phyloP scores from a whole-genome alignment of 441 rosid genomes.

The Populus trichocarpa region DNA sequence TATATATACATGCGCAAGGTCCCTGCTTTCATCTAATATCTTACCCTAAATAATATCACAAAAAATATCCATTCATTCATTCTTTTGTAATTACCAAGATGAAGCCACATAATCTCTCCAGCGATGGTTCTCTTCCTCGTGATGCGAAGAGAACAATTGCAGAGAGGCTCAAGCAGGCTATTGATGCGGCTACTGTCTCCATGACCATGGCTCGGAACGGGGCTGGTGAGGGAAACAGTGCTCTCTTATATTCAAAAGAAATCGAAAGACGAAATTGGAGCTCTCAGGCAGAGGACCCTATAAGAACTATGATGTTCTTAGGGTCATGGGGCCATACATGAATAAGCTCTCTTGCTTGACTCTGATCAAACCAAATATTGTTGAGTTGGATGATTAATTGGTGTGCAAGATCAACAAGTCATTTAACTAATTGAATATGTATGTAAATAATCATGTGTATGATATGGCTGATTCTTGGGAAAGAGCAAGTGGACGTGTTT shows the following conservation, averaged over 20 bases:
- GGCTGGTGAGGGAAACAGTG: constrained; percentile 11
- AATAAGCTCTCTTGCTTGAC: background rate
- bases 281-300: constrained; percentile 39
- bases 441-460: background rate
- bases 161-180: constrained; percentile 38
- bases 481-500: background rate
- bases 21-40: constrained; percentile 19
- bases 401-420: background rate
- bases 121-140: constrained; percentile 23
- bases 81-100: constrained; percentile 5
- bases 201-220: background rate
- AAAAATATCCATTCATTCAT: background rate
- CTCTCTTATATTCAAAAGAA: constrained; percentile 17
- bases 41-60: constrained; percentile 2
- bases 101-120: constrained; percentile 35
- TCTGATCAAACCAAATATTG: background rate
- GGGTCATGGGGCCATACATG: constrained; percentile 58
- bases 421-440: background rate
- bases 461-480: background rate
- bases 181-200: constrained; percentile 24
- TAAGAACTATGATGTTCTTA: constrained; percentile 59
- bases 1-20: background rate
- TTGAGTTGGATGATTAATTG: background rate
- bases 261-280: constrained; percentile 35
- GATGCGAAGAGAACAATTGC: constrained; percentile 34